A percentile compares a stretch with the other conserved stretches of the same genome.
These are phyloP conservation scores for Ettlia oleoabundans DNA, from an alignment of 139 green algal genomes.

Conservation along the genomic window DNA sequence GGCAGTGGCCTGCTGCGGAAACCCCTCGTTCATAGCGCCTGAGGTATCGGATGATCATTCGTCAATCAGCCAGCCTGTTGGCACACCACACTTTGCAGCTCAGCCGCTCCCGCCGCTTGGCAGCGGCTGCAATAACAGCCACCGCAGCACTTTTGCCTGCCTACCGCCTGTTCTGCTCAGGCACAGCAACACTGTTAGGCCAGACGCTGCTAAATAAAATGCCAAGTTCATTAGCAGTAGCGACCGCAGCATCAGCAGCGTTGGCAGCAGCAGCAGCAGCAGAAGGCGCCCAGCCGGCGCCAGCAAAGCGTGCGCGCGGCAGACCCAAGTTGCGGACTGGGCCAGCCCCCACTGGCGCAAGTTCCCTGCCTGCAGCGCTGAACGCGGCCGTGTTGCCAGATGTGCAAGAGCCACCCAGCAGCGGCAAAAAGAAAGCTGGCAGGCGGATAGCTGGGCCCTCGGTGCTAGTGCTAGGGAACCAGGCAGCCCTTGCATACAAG, in stretches of 20 bases:
- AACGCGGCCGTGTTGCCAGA: background rate
- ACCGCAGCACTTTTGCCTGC: too few species aligned
- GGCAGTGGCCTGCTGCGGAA: too few species aligned
- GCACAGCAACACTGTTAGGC: too few species aligned
- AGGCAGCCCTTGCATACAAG: constrained; percentile 49
- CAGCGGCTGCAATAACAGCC: too few species aligned
- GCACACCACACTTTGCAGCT: too few species aligned
- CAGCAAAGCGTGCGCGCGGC: background rate
- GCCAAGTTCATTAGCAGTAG: too few species aligned
- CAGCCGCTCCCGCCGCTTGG: too few species aligned
- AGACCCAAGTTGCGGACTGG: background rate
- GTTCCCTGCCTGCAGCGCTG: background rate
- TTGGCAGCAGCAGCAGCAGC: background rate
- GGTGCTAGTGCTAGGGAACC: constrained; percentile 21
- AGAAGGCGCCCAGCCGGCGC: background rate
- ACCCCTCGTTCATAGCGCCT: too few species aligned
- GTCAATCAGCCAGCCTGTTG: too few species aligned
- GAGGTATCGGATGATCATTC: too few species aligned
- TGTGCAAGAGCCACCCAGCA: background rate
- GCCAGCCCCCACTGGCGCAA: background rate
- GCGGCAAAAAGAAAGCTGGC: background rate
- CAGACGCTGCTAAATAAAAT: too few species aligned
- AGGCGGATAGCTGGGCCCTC: background rate
- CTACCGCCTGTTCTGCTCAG: background rate
- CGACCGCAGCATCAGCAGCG: background rate